Evolutionary conservation across 1,139 yeast species (phyloP), one percentile per base, ranked within the genome.

Genomic region (Blastobotrys buckinghamii): DNA sequence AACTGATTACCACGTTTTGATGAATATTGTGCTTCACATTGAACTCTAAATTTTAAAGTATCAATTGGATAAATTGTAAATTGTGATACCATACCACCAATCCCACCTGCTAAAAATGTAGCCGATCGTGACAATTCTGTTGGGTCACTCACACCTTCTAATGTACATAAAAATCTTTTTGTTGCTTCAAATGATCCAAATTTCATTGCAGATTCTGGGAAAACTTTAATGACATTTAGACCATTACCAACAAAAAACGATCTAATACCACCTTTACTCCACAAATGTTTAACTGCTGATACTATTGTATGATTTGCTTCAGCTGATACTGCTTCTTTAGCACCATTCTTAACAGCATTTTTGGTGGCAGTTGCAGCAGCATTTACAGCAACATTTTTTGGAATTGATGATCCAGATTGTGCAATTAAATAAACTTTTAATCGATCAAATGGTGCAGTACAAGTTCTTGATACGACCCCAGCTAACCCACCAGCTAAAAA

Each of bases 181-280:
- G 92, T 82, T 6, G 90, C 78, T 65, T 92, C 98, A 66, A 92
- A 92, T 2, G 96, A 82, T 3, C 98, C 97, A 67, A 92, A 92
- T 64, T 92, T 92, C 80, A 92, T 92, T 2, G 98, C 97, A 39
- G 96, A 84, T 65, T 92, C 98, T 0, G 98, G 98, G 62, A 92
- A 88, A 29, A 92, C 97, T 63, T 92, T 92, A 52, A 89, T 64
- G n/a, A 86, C 90, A 64, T 92, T 92, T 36, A 92, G 72, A 0
- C 97, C 97, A 69, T 90, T 90, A 13, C 97, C 98, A 8, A 90
- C 96, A 64, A 92, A 92, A 62, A 92, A 92, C 0, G 94, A 82
- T 50, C 77, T 76, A 8, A 89, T 52, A 0, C 98, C 98, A 30
- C 97, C 97, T 67, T 86, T 95, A 59, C 78, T 78, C 78, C 94